phyloP scores from a whole-genome alignment of 2,329 filamentous ascomycete genomes.

The Penicillium sp. region DNA sequence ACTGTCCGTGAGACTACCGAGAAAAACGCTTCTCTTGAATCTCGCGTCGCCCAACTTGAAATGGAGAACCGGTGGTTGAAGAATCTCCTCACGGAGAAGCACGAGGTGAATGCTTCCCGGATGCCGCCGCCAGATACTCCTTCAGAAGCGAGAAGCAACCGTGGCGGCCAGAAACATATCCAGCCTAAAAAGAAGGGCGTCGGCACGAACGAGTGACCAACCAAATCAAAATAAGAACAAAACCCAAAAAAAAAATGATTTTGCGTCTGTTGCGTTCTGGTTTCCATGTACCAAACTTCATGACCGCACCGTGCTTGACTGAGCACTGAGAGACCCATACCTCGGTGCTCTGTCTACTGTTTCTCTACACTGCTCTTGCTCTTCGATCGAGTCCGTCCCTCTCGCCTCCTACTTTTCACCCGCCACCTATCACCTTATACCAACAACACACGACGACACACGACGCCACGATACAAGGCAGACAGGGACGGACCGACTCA shows the following conservation, averaged over 20 bases:
- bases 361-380: too few species aligned
- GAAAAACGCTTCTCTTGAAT: constrained; percentile 67
- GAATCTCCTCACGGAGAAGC: constrained; percentile 75
- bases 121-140: constrained; percentile 24
- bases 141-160: constrained; percentile 18
- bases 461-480: not conserved
- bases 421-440: too few species aligned
- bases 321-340: too few species aligned
- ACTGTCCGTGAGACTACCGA: constrained; percentile 78
- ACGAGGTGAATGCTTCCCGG: constrained; percentile 40
- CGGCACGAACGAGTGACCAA: constrained; percentile 27
- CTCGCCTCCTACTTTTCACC: too few species aligned
- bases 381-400: too few species aligned
- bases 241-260: too few species aligned
- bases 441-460: too few species aligned
- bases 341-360: too few species aligned
- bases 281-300: constrained; percentile 13
- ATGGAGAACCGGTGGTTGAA: constrained; percentile 79
- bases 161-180: constrained; percentile 34
- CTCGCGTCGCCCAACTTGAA: constrained; percentile 68
- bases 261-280: not conserved
- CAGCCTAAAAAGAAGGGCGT: constrained; percentile 39
- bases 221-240: constrained; percentile 12
- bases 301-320: too few species aligned
- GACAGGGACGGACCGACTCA: constrained; percentile 7